Evolutionary conservation across 805 yeast species (phyloP), one percentile per base, ranked within the genome.

Genomic region (Cyberlindnera nakhonratchasimensis): DNA sequence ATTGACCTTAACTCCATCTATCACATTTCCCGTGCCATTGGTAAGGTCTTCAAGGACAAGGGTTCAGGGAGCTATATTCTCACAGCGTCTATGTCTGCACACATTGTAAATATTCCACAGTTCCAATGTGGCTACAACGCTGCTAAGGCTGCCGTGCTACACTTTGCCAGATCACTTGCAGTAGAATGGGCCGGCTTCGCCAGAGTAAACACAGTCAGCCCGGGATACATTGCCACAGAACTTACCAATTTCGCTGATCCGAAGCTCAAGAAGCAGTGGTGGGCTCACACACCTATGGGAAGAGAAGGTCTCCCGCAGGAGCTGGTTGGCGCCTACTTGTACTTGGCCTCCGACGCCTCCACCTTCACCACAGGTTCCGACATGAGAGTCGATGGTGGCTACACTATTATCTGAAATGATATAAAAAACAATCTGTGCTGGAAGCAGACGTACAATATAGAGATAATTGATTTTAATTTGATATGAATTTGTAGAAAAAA

Each of bases 61-160:
- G 87, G 89, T 14, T 66, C 63, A 48, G 96, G 96, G 24, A 80
- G 93, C 1, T 71, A 87, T 52, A 79, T 89, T 53, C 73, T 86
- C 63, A 89, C 97, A 8, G 89, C 93, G 5, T 86, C 96, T 23
- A 89, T 89, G 82, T 84, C 95, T 17, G 96, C 85, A 7, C 87
- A 80, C 66, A 80, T 89, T 53, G 95, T 84, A 53, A 89, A 89
- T 63, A 75, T 80, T 44, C 97, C 97, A 14, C 95, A 89, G 63
- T 68, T 75, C 57, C 96, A 89, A 66, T 84, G 95, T 19, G 81
- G 86, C 22, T 87, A 87, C 70, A 88, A 88, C 57, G 87, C 89
- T 12, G 86, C 90, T 48, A 87, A 87, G 70, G 95, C 96, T 30
- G 96, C 80, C 11, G 80, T 86, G 21, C 60, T 81, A 50, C 95